phyloP scores from a whole-genome alignment of 192 early-diverging fungal species.

The Spizellomyces sp. region DNA sequence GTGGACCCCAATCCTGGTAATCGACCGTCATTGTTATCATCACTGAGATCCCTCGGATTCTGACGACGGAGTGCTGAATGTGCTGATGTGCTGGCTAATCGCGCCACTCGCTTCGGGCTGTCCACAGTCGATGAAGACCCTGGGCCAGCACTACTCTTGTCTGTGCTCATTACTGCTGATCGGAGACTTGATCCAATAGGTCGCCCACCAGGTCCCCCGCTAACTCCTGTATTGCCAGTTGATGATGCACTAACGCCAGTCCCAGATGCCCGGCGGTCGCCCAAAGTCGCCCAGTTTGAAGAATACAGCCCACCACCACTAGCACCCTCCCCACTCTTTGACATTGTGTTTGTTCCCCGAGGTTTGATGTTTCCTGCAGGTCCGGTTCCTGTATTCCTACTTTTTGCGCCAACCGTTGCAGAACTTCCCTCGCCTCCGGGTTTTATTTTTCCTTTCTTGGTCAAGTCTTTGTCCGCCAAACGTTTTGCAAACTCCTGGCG shows the following conservation, averaged over 20 bases:
- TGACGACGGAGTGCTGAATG: neutral
- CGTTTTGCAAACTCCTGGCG: conserved; percentile 22
- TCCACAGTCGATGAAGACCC: neutral
- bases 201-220: no score
- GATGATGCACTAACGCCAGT: no score
- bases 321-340: no score
- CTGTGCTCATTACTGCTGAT: no score
- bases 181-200: no score
- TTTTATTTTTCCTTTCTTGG: conserved; percentile 15
- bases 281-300: neutral
- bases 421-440: neutral
- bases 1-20: neutral
- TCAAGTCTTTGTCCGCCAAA: conserved; percentile 22
- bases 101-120: neutral
- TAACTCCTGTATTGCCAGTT: no score
- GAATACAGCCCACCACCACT: neutral
- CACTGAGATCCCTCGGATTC: neutral
- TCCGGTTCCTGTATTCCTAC: neutral
- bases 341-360: neutral
- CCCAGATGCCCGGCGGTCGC: no score
- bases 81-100: neutral
- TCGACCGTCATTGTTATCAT: neutral
- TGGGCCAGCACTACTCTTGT: neutral
- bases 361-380: neutral
- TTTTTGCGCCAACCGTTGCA: neutral